Base-by-base conservation (phyloP, 176 grass and related monocot genomes). In the Triticum dicoccoides region DNA sequence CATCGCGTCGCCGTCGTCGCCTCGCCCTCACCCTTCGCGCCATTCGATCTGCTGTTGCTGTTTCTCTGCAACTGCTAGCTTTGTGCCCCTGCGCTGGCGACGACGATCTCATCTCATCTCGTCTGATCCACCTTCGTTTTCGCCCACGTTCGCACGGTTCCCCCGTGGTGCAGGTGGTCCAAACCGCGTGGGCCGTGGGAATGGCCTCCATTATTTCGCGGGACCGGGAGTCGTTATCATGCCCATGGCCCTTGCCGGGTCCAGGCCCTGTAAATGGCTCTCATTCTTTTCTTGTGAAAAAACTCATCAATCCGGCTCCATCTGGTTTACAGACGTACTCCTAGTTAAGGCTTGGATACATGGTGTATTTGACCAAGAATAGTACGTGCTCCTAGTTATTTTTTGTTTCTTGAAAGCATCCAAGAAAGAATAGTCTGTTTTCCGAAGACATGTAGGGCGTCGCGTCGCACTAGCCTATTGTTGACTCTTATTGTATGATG, bases 1-100 rank as follows among this genome's bases (percentile, higher is more conserved):
- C 25, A 45, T 76, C 73, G 73, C 45, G 73, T 76, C 73, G 73
- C 72, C 72, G 13, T 73, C 69, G 78, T 4, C 56, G 29, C 51
- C 18, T 14, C 14, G 2, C 12, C 3, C 3, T 20, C 17, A 1
- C 42, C 42, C 9, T 45, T 45, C 42, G 42, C 10, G 0, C 54
- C 6, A 21, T 58, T 58, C 54, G 54, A 58, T 58, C 54, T 58
- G 54, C 54, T 3, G 54, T 58, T 58, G 54, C 54, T 21, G 18
- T 58, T 21, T 20, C 49, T 5, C 49, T 21, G 54, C 54, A 3
- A 8, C 5, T 56, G 52, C 52, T 7, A 0, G 8, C 41, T 9
- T 27, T 76, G 23, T 5, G 49, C 9, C 3, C 35, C 21, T 41
- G 34, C 20, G 77, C 38, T 4, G 56, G n/a, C 77, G 58, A 63